Evolutionary conservation across 2,329 filamentous ascomycete genomes (phyloP), one percentile per base, ranked within the genome.

Genomic region (Pezicula neosporulosa): DNA sequence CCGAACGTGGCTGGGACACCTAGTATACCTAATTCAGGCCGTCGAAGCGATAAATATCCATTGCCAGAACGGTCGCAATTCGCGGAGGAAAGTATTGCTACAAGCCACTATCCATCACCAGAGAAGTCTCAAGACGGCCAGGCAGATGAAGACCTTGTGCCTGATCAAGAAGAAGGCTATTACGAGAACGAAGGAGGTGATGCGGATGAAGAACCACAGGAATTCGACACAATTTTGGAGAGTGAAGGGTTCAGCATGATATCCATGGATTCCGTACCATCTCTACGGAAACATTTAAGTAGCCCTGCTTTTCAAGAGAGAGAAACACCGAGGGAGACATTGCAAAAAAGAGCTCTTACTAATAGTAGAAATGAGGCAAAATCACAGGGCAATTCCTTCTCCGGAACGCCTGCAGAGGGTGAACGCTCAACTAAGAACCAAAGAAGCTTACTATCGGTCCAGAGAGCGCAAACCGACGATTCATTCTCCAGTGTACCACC

Each of bases 231-330:
- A 1, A 77, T 81, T 18, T 69, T 81, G 56, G 77, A 81, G 62
- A 80, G 77, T 56, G 77, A 81, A 66, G 77, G 74, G 3, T 81
- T 81, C 54, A 81, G 76, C 51, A 79, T 81, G 76, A 77, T 81
- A 44, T 80, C 78, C 12, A 64, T 80, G 42, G 73, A 78, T 51
- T 77, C 77, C 3, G 63, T 81, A 19, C 75, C 75, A 6, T 80
- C 77, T 3, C 68, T 74, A 19, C 70, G 70, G 55, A 70, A 75
- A 55, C 68, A 71, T 51, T 61, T 68, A 2, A 64, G 70, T 36
- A 69, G 66, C 16, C 64, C 66, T 38, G 55, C 63, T 13, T 60
- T 64, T 28, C 52, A 51, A 27, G 52, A 53, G 44, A 55, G 51
- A 28, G 49, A 44, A 16, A 28, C 46, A 18, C 18, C 47, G 8